Percentiles rank a stretch among this genome's conserved stretches.
Evolutionary conservation across 257 asterid species (phyloP).

Genomic region (Solanum dulcamara): DNA sequence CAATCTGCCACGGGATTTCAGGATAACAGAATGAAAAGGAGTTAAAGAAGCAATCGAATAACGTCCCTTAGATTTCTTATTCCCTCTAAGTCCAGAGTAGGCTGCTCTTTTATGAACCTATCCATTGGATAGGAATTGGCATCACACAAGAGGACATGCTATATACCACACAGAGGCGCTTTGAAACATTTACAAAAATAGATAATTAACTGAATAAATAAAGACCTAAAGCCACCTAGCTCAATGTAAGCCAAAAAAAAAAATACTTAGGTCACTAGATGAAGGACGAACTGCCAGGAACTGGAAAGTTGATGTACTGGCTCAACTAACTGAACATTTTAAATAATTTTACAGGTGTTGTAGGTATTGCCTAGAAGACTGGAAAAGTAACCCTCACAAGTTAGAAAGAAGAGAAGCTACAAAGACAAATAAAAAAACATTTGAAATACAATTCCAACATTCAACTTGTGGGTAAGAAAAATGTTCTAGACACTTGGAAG

Average conservation of each 20-base stretch:
- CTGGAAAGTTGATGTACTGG: background rate
- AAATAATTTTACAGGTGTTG: background rate
- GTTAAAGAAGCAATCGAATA: slow-evolving; percentile 62
- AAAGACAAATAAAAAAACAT: background rate
- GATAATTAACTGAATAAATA: background rate
- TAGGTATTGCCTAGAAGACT: background rate
- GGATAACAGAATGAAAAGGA: slow-evolving; percentile 53
- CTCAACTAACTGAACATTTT: background rate
- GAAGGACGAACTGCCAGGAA: background rate
- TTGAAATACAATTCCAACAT: background rate
- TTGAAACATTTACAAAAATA: background rate
- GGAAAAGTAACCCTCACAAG: background rate
- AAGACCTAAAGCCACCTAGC: background rate
- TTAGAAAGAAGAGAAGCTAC: background rate
- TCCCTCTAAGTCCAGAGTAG: slow-evolving; percentile 35
- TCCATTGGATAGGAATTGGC: slow-evolving; percentile 42
- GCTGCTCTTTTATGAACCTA: slow-evolving; percentile 54
- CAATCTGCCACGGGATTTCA: slow-evolving; percentile 56
- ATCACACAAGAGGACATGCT: slow-evolving; percentile 42
- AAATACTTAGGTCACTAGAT: background rate
- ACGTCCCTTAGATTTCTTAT: slow-evolving; percentile 56
- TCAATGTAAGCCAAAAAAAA: background rate
- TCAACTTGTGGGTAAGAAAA: background rate
- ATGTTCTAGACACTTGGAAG: background rate
- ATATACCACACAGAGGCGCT: background rate